phyloP scores from a whole-genome alignment of 768 basidiomycete species.

The Chalciporus piperatus region DNA sequence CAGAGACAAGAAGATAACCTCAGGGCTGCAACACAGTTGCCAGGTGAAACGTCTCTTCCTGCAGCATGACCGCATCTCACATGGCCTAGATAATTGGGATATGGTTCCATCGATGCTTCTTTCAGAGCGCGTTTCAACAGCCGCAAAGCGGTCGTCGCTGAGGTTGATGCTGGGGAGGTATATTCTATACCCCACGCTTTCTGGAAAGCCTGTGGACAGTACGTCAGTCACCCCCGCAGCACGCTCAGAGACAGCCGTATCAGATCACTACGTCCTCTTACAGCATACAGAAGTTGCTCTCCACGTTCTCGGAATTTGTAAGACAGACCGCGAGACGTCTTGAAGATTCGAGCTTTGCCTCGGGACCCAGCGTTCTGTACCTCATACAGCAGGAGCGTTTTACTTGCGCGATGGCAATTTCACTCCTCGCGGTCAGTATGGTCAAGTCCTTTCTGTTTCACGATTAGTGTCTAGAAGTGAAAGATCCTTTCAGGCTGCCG shows the following conservation, averaged over 20 bases:
- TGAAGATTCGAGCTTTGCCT: conserved; percentile 8
- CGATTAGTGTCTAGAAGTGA: neutral
- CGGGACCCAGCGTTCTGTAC: conserved; percentile 4
- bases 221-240: conserved; percentile 16
- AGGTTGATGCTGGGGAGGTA: conserved; percentile 54
- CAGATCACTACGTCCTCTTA: neutral
- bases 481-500: conserved; percentile 19
- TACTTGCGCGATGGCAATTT: conserved; percentile 34
- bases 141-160: conserved; percentile 57
- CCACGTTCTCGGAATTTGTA: conserved; percentile 19
- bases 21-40: conserved; percentile 65
- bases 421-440: conserved; percentile 35
- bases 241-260: neutral
- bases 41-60: conserved; percentile 39
- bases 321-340: conserved; percentile 17
- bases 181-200: conserved; percentile 46
- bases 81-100: conserved; percentile 50
- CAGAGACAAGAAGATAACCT: conserved; percentile 51
- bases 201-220: conserved; percentile 12
- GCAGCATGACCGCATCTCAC: conserved; percentile 9
- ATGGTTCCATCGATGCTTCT: conserved; percentile 42
- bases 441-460: neutral
- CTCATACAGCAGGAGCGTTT: conserved; percentile 29
- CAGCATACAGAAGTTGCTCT: conserved; percentile 13
- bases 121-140: conserved; percentile 53